Percentiles rank a stretch among this genome's conserved stretches.
Evolutionary conservation across 495 filamentous ascomycete species (phyloP).

Genomic region (Podospora bellae-mahoneyi): DNA sequence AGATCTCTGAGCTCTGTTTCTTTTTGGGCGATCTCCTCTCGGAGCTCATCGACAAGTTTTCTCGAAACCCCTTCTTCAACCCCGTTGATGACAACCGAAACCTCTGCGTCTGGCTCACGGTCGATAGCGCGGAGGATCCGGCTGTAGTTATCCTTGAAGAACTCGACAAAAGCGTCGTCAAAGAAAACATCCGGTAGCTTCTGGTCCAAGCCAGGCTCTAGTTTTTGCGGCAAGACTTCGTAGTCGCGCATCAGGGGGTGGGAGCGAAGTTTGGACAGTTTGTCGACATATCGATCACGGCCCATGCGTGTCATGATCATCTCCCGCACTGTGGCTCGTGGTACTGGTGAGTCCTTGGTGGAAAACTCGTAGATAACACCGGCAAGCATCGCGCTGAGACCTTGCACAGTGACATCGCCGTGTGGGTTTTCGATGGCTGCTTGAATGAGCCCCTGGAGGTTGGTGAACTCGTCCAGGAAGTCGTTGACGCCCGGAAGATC

Average conservation of each 20-base stretch:
- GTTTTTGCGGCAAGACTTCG: constrained; percentile 74
- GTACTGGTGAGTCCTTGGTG: constrained; percentile 90
- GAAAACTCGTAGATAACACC: constrained; percentile 96
- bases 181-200: constrained; percentile 79
- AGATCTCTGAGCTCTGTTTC: constrained; percentile 63
- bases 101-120: constrained; percentile 82
- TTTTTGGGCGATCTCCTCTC: constrained; percentile 71
- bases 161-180: constrained; percentile 83
- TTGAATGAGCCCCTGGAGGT: constrained; percentile 78
- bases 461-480: constrained; percentile 92
- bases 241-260: constrained; percentile 87
- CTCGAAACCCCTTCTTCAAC: constrained; percentile 79
- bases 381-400: constrained; percentile 76
- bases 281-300: constrained; percentile 84
- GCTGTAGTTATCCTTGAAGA: constrained; percentile 92
- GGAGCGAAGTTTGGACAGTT: constrained; percentile 71
- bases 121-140: constrained; percentile 84
- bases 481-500: constrained; percentile 89
- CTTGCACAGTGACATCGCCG: constrained; percentile 65
- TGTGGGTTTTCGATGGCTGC: constrained; percentile 55
- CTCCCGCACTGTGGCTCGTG: constrained; percentile 75
- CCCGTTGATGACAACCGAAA: constrained; percentile 72
- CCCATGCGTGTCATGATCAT: constrained; percentile 77
- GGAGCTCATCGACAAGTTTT: constrained; percentile 78
- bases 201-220: constrained; percentile 52